These are phyloP conservation scores for Amoebophrya sp. DNA, from an alignment of 169 alveolate species.

Conservation along the genomic window DNA sequence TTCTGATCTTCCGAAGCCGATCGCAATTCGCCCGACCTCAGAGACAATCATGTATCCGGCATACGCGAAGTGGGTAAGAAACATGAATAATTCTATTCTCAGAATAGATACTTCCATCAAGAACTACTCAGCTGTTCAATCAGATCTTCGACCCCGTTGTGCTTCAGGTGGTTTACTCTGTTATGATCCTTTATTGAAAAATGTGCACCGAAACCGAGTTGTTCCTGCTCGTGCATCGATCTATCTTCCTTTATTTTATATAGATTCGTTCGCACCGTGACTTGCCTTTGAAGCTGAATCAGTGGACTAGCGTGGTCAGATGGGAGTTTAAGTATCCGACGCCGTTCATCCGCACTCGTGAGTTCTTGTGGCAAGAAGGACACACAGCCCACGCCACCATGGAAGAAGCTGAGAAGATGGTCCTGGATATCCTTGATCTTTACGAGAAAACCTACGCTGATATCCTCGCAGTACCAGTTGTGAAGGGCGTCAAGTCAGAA, in stretches of 20 bases:
- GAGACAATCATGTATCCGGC: constrained; percentile 99
- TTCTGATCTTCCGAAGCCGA: constrained; percentile 86
- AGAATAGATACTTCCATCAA: too few relatives aligned
- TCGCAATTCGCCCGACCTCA: constrained; percentile 97
- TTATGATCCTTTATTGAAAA: too few relatives aligned
- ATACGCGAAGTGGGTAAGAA: constrained; percentile 85
- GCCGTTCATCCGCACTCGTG: constrained; percentile 99
- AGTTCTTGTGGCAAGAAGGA: constrained; percentile 99
- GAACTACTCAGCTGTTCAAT: too few relatives aligned
- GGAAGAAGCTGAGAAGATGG: constrained; percentile 88
- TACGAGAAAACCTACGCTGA: constrained; percentile 60
- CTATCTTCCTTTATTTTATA: too few relatives aligned
- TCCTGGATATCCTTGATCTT: constrained; percentile 41
- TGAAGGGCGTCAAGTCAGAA: constrained; percentile 77
- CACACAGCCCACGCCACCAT: constrained; percentile 98
- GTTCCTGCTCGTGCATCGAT: too few relatives aligned
- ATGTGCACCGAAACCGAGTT: too few relatives aligned
- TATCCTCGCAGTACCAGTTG: constrained; percentile 94
- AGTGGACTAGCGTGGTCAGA: constrained; percentile 95
- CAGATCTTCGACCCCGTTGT: too few relatives aligned
- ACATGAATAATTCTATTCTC: too few relatives aligned
- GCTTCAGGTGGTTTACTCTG: too few relatives aligned
- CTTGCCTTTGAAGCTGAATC: constrained; percentile 94
- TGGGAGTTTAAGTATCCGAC: constrained; percentile 99
- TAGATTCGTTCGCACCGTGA: constrained; percentile 92